Evolutionary conservation across 2,329 filamentous ascomycete genomes (phyloP).

Genomic region (Triangularia setosa): DNA sequence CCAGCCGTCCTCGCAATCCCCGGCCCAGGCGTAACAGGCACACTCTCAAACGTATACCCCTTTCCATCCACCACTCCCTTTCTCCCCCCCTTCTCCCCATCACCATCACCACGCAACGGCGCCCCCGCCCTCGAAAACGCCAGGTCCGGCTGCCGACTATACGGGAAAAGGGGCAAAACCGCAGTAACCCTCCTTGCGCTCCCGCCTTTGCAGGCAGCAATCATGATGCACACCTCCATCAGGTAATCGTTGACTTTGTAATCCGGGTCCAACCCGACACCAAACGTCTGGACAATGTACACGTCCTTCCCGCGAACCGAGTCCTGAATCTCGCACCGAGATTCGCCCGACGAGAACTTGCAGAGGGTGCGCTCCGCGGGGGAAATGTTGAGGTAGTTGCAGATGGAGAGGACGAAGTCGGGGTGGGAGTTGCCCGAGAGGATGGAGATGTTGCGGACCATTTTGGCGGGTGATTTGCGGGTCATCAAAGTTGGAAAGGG

Average conservation of each 20-base stretch:
- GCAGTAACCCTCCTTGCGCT: slow-evolving; percentile 91
- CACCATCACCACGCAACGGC: slow-evolving; percentile 77
- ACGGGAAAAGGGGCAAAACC: slow-evolving; percentile 92
- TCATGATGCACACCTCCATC: slow-evolving; percentile 94
- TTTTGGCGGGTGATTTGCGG: slow-evolving; percentile 34
- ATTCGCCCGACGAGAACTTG: slow-evolving; percentile 95
- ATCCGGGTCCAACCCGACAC: slow-evolving; percentile 53
- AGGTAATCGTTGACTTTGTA: slow-evolving; percentile 4
- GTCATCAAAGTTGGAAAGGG: neutral
- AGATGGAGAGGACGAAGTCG: slow-evolving; percentile 78
- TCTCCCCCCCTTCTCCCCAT: slow-evolving; percentile 48
- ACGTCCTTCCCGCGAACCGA: slow-evolving; percentile 97
- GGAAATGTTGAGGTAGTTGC: slow-evolving; percentile 83
- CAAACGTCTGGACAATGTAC: slow-evolving; percentile 82
- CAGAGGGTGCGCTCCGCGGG: slow-evolving; percentile 75
- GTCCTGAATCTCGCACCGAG: slow-evolving; percentile 90
- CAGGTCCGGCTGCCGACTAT: slow-evolving; percentile 92
- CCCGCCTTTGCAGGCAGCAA: slow-evolving; percentile 84
- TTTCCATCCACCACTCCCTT: slow-evolving; percentile 35
- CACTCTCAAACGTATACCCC: slow-evolving; percentile 81
- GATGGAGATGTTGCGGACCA: slow-evolving; percentile 94
- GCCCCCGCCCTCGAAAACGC: slow-evolving; percentile 96
- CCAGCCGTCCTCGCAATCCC: slow-evolving; percentile 64
- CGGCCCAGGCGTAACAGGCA: slow-evolving; percentile 78
- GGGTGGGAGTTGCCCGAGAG: slow-evolving; percentile 93